A percentile compares a stretch with the other conserved stretches of the same genome.
phyloP scores from a whole-genome alignment of 331 rosid genomes.

The Stylosanthes scabra region DNA sequence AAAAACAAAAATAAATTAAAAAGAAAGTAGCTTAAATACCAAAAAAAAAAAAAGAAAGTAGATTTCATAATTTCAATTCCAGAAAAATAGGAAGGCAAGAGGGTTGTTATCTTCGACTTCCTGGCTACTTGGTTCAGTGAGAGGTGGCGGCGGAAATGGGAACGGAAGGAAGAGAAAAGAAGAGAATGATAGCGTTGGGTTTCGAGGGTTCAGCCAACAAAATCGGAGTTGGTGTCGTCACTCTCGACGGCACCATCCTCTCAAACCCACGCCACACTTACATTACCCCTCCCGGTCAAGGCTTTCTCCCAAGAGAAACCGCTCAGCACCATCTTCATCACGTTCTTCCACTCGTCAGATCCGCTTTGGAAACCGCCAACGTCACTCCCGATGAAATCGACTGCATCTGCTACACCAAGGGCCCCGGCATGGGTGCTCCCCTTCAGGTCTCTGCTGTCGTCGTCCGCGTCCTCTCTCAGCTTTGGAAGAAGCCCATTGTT shows the following conservation, averaged over 20 bases:
- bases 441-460: slow-evolving; percentile 84
- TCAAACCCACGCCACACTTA: slow-evolving; percentile 95
- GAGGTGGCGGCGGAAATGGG: too few species aligned
- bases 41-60: too few species aligned
- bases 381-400: slow-evolving; percentile 75
- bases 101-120: too few species aligned
- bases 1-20: too few species aligned
- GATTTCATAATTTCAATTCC: too few species aligned
- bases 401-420: slow-evolving; percentile 93
- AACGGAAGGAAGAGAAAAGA: slow-evolving; percentile 50
- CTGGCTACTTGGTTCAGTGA: too few species aligned
- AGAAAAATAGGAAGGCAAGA: too few species aligned
- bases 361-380: slow-evolving; percentile 75
- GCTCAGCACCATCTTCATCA: slow-evolving; percentile 92
- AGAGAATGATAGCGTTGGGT: slow-evolving; percentile 84
- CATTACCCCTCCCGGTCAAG: slow-evolving; percentile 95
- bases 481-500: slow-evolving; percentile 91
- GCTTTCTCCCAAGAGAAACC: slow-evolving; percentile 94
- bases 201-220: slow-evolving; percentile 98
- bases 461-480: slow-evolving; percentile 81
- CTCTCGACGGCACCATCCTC: slow-evolving; percentile 84
- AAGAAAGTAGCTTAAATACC: too few species aligned
- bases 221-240: slow-evolving; percentile 85
- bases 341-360: slow-evolving; percentile 73
- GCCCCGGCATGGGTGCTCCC: slow-evolving; percentile 99